These are phyloP conservation scores for Bacterosira constricta DNA, from an alignment of 108 stramenopile genomes.

Conservation along the genomic window DNA sequence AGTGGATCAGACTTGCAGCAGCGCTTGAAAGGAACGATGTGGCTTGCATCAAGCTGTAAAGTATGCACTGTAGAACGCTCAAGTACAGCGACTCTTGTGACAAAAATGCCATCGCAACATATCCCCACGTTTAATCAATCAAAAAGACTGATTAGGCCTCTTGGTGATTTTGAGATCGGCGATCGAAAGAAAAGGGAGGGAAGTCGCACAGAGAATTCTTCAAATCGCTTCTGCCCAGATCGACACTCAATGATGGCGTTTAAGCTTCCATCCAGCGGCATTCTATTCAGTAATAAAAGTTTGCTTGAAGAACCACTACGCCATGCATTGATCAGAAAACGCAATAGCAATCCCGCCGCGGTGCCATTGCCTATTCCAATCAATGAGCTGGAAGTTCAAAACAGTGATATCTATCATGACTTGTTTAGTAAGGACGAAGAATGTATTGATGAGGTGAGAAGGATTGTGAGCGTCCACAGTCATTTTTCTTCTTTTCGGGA, in stretches of 20 bases:
- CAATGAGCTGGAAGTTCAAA: slow-evolving; percentile 3
- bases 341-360: not conserved
- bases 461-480: not conserved
- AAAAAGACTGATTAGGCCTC: slow-evolving; percentile 1
- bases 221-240: not conserved
- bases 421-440: slow-evolving; percentile 10
- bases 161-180: not conserved
- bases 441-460: slow-evolving; percentile 17
- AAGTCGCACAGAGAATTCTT: not conserved
- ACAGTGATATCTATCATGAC: slow-evolving; percentile 2
- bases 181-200: not conserved
- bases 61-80: not conserved
- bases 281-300: slow-evolving; percentile 7
- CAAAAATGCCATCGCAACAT: not conserved
- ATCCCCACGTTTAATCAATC: not conserved
- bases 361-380: slow-evolving; percentile 34
- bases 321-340: slow-evolving; percentile 30
- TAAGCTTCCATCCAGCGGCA: not conserved
- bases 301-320: slow-evolving; percentile 28
- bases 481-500: not conserved
- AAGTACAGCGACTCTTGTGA: not conserved
- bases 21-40: slow-evolving; percentile 24
- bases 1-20: not conserved
- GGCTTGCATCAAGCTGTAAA: not conserved
- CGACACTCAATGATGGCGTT: slow-evolving; percentile 32